These are phyloP conservation scores for Coleophoma eucalyptorum DNA, from an alignment of 2,329 filamentous ascomycete genomes.

Conservation along the genomic window DNA sequence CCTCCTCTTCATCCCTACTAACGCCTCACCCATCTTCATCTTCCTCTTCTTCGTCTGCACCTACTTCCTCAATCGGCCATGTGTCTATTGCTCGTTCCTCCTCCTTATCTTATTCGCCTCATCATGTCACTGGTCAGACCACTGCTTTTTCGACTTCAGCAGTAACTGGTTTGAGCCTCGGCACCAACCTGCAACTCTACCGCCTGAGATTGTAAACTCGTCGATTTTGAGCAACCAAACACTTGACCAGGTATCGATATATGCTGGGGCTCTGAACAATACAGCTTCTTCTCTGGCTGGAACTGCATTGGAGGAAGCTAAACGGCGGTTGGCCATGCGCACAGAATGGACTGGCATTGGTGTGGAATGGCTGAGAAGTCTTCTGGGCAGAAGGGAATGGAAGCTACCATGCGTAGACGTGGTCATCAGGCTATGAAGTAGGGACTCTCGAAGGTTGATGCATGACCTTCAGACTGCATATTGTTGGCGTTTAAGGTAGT, in stretches of 20 bases:
- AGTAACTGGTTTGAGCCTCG: slow-evolving; percentile 94
- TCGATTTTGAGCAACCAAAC: slow-evolving; percentile 20
- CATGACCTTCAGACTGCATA: not conserved
- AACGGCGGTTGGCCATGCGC: slow-evolving; percentile 42
- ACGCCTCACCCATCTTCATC: slow-evolving; percentile 81
- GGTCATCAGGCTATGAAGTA: slow-evolving; percentile 66
- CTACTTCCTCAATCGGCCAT: slow-evolving; percentile 94
- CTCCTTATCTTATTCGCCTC: slow-evolving; percentile 93
- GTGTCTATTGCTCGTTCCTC: slow-evolving; percentile 95
- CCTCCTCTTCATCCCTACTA: slow-evolving; percentile 83
- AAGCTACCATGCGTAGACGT: slow-evolving; percentile 88
- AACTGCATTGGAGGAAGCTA: slow-evolving; percentile 60
- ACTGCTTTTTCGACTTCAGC: slow-evolving; percentile 87
- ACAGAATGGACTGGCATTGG: slow-evolving; percentile 73
- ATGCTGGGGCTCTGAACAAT: slow-evolving; percentile 51
- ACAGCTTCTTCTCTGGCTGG: slow-evolving; percentile 66
- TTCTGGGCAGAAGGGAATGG: slow-evolving; percentile 84
- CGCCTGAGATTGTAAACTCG: slow-evolving; percentile 19
- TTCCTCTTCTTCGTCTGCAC: slow-evolving; percentile 88
- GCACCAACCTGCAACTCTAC: slow-evolving; percentile 15
- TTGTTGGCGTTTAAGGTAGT: not conserved
- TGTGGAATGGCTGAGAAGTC: slow-evolving; percentile 79
- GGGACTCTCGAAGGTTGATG: not conserved
- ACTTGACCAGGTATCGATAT: slow-evolving; percentile 29
- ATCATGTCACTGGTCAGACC: slow-evolving; percentile 84